Evolutionary conservation across 192 early-diverging fungal genomes (phyloP).

Genomic region (Dimargaris cristalligena): DNA sequence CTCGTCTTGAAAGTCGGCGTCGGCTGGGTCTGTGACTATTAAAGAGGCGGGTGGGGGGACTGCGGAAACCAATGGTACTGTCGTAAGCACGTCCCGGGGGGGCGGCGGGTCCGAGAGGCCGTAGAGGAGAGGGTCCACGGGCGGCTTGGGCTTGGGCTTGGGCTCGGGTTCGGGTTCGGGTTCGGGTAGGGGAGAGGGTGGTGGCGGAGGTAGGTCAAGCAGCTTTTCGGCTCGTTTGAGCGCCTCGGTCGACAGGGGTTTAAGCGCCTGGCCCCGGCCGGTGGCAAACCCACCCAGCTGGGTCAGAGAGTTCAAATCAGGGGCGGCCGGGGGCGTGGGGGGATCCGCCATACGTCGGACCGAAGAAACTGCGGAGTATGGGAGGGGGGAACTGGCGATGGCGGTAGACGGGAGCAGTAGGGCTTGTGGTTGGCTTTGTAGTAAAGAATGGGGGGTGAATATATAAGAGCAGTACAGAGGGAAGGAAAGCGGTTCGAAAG

Average conservation of each 20-base stretch:
- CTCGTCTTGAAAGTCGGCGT: background rate
- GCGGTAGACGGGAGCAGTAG: too few species aligned
- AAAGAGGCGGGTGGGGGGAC: background rate
- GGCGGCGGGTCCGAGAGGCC: background rate
- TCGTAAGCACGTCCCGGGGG: background rate
- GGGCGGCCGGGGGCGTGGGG: too few species aligned
- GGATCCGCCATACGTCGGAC: too few species aligned
- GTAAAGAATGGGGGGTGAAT: too few species aligned
- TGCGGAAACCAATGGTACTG: background rate
- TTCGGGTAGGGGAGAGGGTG: background rate
- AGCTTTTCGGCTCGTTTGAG: background rate
- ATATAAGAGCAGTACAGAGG: too few species aligned
- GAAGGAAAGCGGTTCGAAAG: too few species aligned
- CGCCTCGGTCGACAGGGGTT: constrained; percentile 2
- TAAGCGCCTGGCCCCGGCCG: background rate
- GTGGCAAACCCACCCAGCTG: constrained; percentile 2
- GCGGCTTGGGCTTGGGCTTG: background rate
- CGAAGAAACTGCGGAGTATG: too few species aligned
- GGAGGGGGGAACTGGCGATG: too few species aligned
- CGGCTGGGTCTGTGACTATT: background rate
- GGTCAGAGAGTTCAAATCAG: background rate
- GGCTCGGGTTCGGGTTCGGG: background rate
- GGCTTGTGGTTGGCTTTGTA: too few species aligned
- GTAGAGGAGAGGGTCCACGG: background rate
- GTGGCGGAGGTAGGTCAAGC: background rate